Base-by-base conservation (phyloP, 805 yeast genomes). In the Sungouiozyma intestinalis region DNA sequence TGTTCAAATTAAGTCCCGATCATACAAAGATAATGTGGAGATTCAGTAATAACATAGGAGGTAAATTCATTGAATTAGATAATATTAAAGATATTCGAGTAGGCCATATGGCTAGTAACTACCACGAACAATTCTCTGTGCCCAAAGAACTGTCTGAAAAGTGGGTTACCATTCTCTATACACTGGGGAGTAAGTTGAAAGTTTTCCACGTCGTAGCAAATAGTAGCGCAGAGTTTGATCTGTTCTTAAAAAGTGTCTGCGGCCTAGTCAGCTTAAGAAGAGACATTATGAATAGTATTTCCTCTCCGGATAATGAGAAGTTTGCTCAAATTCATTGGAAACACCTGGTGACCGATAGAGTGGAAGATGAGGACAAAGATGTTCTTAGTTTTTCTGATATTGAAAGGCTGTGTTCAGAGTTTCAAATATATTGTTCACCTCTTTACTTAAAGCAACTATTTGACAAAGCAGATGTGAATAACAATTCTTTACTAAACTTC, bases 151-250 rank as follows among this genome's bases (percentile, higher is more conserved):
- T 72, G 41, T 76, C 77, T 36, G 66, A 69, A 11, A 62, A 74
- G 7, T 90, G 98, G 98, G 71, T 85, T 1, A 80, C 95, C 0
- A 73, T 90, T 27, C 76, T 86, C 11, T 90, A 85, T 55, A 74
- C 76, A 47, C 68, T 72, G 5, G 67, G 74, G 4, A 77, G 73
- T 2, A 84, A 81, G 55, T 65, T 85, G 36, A 84, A 85, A 52
- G 83, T 88, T 0, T 60, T 92, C 41, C 96, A 90, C 62, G 62
- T 87, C 14, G 76, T 88, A 7, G 87, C 94, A 1, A 60, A 71
- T 0, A 64, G 69, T 7, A 64, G 63, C 38, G 60, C 60, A 19
- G 80, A 76, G 34, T 76, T 73, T 40, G 71, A 82, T 51, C 46
- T 72, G 49, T 67, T 85, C 55, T 54, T 79, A 27, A 53, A 66